Base-by-base conservation (phyloP, 163 green algal species). In the Chlamydomonas reinhardtii region DNA sequence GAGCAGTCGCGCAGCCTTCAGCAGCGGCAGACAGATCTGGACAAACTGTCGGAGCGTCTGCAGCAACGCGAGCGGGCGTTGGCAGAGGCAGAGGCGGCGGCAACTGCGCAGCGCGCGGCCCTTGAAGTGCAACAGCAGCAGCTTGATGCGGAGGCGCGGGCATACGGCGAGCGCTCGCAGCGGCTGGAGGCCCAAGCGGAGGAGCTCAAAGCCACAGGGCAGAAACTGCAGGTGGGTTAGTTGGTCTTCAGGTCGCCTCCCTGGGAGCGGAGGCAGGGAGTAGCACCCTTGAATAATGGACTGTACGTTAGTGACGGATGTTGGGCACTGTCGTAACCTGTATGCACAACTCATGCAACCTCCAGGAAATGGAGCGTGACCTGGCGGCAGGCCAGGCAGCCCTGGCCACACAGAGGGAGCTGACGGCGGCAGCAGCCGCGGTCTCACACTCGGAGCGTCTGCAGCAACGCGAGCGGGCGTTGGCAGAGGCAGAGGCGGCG, bases 21-120 rank as follows among this genome's bases (percentile, higher is more conserved):
- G 69, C 69, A 74, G 69, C 73, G 39, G 52, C 72, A 78, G 73
- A 48, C 39, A 68, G 25, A 84, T 29, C n/a, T 84, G 48, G 64
- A 56, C 20, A 24, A 37, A 24, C 71, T 22, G n/a, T 14, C 24
- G 22, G 71, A 16, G 71, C 24, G 29, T 17, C 37, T 76, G 59
- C 56, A 72, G 24, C 31, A 73, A 4, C 37, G 32, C 31, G 59
- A 62, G 16, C 75, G 22, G 29, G 22, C 35, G 59, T 15, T 84
- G 76, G 76, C 70, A 24, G 76, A 83, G 37, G 61, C 61, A 31
- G 61, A 68, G 22, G 4, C 22, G 4, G 4, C 24, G 61, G 48
- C 48, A 2, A 14, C 6, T 9, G 48, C 48, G 14, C 48, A 56
- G 48, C 48, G 48, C 12, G 11, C 48, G 12, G 48, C 11, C 11